Conservation (phyloP, 1,284 basidiomycete genomes). For the Apiotrichum montevideense region DNA sequence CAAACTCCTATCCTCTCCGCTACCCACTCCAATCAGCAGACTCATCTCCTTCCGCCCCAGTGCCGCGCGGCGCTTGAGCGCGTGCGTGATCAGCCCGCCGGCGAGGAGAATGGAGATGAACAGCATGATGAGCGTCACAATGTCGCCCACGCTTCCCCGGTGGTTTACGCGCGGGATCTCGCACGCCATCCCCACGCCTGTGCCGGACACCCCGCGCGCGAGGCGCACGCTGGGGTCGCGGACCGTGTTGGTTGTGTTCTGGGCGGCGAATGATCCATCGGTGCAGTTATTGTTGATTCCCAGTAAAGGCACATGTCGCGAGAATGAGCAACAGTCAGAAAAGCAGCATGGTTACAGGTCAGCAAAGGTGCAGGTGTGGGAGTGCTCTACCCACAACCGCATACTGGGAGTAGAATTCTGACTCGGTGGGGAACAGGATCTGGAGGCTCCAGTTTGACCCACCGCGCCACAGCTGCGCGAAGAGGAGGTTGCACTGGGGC, state of each 20-base stretch:
- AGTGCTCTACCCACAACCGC: slow-evolving; percentile 25
- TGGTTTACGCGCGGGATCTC: slow-evolving; percentile 35
- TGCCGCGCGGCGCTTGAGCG: slow-evolving; percentile 31
- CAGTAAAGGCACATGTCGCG: no score
- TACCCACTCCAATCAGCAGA: slow-evolving; percentile 32
- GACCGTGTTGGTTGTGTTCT: slow-evolving; percentile 9
- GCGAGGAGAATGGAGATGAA: slow-evolving; percentile 30
- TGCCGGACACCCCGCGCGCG: slow-evolving; percentile 29
- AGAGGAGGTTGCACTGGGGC: slow-evolving; percentile 49
- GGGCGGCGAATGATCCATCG: not conserved
- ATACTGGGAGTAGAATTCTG: slow-evolving; percentile 26
- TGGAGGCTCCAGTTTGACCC: slow-evolving; percentile 18
- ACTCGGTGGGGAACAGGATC: slow-evolving; percentile 31
- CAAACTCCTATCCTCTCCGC: no score
- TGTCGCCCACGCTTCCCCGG: slow-evolving; percentile 31
- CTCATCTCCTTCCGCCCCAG: slow-evolving; percentile 40
- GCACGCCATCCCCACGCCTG: slow-evolving; percentile 36
- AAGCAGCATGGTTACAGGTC: no score
- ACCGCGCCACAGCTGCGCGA: slow-evolving; percentile 39
- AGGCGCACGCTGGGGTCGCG: slow-evolving; percentile 32
- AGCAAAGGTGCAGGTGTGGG: no score
- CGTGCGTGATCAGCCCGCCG: slow-evolving; percentile 19
- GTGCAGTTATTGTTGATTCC: no score
- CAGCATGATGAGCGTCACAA: slow-evolving; percentile 38
- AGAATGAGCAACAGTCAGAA: no score